Evolutionary conservation across 768 basidiomycete species (phyloP), one percentile per base, ranked within the genome.

Genomic region (Suillus decipiens): DNA sequence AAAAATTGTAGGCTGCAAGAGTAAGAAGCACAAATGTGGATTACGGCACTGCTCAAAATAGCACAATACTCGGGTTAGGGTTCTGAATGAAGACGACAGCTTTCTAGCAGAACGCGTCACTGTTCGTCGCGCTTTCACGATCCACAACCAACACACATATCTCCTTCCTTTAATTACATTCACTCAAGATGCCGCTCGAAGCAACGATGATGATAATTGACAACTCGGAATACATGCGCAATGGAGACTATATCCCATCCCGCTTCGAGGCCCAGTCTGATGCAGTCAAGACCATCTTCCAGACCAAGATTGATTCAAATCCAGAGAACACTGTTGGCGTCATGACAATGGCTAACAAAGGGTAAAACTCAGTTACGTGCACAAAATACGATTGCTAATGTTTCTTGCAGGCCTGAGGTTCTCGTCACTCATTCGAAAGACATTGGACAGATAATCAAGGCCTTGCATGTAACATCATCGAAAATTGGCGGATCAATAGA

Each of bases 291-390:
- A 86, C 89, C 62, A 83, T 98, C 69, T 95, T 97, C 76, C 89
- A 90, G 73, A 88, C 93, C 60, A 99, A 99, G 84, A 90, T 90
- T 68, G 90, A 93, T 73, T 90, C 94, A 31, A 99, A 99, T 79
- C 94, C 96, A 19, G 97, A 99, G 79, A 98, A 92, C 77, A 95
- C 95, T 12, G 96, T 98, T 47, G 97, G 97, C 5, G 80, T 98
- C 47, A 97, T 99, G 96, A 93, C 94, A 34, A 96, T 96, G 94
- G 96, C 95, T 15, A 92, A 94, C 61, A 97, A 97, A 77, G 89
- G 90, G 96, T 96, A 71, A 72, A 17, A 66, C 11, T 15, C 33
- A 24, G 19, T n/a, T 24, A 33, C 19, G n/a, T 55, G 66, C 59
- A 31, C 43, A 50, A 41, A 47, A 19, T 59, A 31, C 55, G 14